Conservation (phyloP, 257 asterid species). For the Ehretia macrophylla region DNA sequence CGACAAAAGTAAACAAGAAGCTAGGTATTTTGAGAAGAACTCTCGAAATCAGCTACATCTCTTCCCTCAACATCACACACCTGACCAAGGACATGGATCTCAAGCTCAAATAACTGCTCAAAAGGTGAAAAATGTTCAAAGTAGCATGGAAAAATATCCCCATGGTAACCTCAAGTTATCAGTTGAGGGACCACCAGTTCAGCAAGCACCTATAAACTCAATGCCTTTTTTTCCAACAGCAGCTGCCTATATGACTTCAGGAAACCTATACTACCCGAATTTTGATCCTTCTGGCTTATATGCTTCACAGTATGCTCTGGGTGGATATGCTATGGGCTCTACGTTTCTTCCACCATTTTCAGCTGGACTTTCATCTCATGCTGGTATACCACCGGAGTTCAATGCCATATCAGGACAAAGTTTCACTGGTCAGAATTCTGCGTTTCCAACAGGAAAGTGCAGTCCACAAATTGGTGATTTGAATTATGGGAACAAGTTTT, state of each 20-base stretch:
- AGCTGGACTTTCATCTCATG: conserved; percentile 59
- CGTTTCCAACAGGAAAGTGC: conserved; percentile 41
- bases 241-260: conserved; percentile 66
- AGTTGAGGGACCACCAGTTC: conserved; percentile 47
- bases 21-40: too few species aligned
- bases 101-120: too few species aligned
- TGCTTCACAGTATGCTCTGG: conserved; percentile 55
- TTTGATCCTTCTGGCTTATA: conserved; percentile 46
- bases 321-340: conserved; percentile 65
- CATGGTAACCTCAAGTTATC: too few species aligned
- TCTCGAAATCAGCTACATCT: too few species aligned
- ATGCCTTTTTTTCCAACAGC: conserved; percentile 66
- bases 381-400: conserved; percentile 45
- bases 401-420: conserved; percentile 59
- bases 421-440: conserved; percentile 46
- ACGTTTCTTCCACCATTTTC: conserved; percentile 53
- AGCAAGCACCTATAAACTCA: conserved; percentile 43
- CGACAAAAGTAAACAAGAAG: too few species aligned
- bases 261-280: conserved; percentile 53
- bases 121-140: too few species aligned
- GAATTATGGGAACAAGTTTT: conserved; percentile 52
- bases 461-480: conserved; percentile 38
- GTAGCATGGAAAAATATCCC: too few species aligned
- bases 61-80: too few species aligned
- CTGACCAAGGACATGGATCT: too few species aligned